Percentiles rank a stretch among this genome's conserved stretches.
Evolutionary conservation across 176 grass and related monocot genomes (phyloP).

Genomic region (Avena eriantha): DNA sequence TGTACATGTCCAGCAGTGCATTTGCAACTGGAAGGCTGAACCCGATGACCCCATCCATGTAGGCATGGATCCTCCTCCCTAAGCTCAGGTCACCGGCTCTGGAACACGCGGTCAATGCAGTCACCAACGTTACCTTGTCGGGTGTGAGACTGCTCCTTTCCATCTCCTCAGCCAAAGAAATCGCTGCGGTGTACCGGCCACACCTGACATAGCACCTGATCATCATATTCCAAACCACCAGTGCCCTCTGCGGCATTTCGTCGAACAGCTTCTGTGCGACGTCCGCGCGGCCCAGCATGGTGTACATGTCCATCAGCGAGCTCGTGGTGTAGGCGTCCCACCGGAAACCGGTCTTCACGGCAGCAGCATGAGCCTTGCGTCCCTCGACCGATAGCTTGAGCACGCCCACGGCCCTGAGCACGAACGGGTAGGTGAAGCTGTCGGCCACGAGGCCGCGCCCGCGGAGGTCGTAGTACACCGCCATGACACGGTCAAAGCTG

Average conservation of each 20-base stretch:
- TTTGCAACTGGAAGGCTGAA: constrained; percentile 67
- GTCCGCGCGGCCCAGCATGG: constrained; percentile 36
- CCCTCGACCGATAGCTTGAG: constrained; percentile 56
- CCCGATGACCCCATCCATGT: constrained; percentile 45
- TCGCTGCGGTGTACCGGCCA: constrained; percentile 37
- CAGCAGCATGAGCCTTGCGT: constrained; percentile 46
- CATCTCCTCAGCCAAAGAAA: constrained; percentile 48
- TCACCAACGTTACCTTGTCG: constrained; percentile 53
- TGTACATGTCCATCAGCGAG: constrained; percentile 68
- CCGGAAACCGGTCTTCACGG: constrained; percentile 57
- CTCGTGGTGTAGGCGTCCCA: constrained; percentile 57
- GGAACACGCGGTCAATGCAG: constrained; percentile 51
- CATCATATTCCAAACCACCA: constrained; percentile 71
- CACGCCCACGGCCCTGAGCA: constrained; percentile 60
- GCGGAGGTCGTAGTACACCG: constrained; percentile 61
- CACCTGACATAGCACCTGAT: constrained; percentile 61
- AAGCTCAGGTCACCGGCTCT: constrained; percentile 53
- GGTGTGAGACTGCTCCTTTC: constrained; percentile 45
- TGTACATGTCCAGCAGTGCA: constrained; percentile 69
- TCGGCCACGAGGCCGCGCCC: constrained; percentile 54
- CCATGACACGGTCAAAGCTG: constrained; percentile 42
- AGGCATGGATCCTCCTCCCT: constrained; percentile 62
- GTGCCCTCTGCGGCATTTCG: constrained; percentile 44
- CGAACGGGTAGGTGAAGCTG: constrained; percentile 74
- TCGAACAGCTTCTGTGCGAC: constrained; percentile 57